These are phyloP conservation scores for Termitomyces sp. DNA, from an alignment of 768 basidiomycete species.

Conservation along the genomic window DNA sequence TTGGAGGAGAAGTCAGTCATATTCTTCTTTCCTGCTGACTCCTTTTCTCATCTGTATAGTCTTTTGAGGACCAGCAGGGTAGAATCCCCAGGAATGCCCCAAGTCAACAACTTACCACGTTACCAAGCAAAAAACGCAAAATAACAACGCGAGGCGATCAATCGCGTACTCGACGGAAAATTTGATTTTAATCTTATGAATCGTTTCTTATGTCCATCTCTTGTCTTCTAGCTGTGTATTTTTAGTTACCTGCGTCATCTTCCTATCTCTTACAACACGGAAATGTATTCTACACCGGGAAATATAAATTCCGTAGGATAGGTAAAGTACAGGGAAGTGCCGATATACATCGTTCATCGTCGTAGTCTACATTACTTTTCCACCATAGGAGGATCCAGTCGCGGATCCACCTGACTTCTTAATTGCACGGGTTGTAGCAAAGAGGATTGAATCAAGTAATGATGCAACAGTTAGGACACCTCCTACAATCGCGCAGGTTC, in stretches of 20 bases:
- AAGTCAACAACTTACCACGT: slow-evolving; percentile 12
- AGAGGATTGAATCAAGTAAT: slow-evolving; percentile 80
- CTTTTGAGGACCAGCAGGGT: slow-evolving; percentile 23
- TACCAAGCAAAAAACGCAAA: slow-evolving; percentile 32
- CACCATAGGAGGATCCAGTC: slow-evolving; percentile 22
- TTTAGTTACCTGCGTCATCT: neutral
- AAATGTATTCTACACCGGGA: slow-evolving; percentile 4
- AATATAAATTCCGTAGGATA: slow-evolving; percentile 7
- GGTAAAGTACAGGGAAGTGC: slow-evolving; percentile 7
- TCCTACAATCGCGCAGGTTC: slow-evolving; percentile 96
- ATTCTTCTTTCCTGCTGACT: neutral
- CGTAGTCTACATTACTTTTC: slow-evolving; percentile 38
- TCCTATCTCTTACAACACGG: slow-evolving; percentile 8
- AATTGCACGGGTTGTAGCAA: slow-evolving; percentile 70
- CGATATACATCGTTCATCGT: neutral
- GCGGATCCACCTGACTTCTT: slow-evolving; percentile 47
- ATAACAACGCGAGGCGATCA: slow-evolving; percentile 6
- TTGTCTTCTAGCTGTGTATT: neutral
- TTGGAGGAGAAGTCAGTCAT: slow-evolving; percentile 47
- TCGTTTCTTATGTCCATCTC: neutral
- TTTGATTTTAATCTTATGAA: neutral
- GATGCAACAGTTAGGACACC: slow-evolving; percentile 95
- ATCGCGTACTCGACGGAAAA: slow-evolving; percentile 7
- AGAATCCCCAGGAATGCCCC: slow-evolving; percentile 6
- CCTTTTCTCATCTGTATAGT: slow-evolving; percentile 14